Evolutionary conservation across 2,329 filamentous ascomycete genomes (phyloP).

Genomic region (Mycocentrospora acerina): DNA sequence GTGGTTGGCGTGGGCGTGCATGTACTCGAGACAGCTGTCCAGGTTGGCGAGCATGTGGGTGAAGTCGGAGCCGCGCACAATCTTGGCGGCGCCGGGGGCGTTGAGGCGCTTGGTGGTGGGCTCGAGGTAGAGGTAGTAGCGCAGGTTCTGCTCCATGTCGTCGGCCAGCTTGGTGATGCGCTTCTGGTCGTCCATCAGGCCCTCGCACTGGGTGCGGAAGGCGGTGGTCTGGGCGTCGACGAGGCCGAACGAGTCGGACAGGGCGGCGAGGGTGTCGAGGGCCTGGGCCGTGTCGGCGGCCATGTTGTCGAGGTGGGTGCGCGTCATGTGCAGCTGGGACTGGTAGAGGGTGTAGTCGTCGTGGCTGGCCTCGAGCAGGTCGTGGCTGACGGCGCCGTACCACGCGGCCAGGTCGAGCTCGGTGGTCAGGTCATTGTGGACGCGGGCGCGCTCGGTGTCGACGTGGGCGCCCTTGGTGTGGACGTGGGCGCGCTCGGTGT

Average conservation of each 20-base stretch:
- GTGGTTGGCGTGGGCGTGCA: slow-evolving; percentile 81
- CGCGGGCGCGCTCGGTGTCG: slow-evolving; percentile 52
- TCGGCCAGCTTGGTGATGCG: slow-evolving; percentile 77
- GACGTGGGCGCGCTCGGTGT: slow-evolving; percentile 50
- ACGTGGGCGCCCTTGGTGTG: slow-evolving; percentile 49
- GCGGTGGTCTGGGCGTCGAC: slow-evolving; percentile 91
- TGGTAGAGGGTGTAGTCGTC: slow-evolving; percentile 82
- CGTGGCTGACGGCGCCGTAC: slow-evolving; percentile 62
- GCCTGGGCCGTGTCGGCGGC: slow-evolving; percentile 75
- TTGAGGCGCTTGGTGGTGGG: slow-evolving; percentile 87
- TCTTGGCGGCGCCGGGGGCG: slow-evolving; percentile 81
- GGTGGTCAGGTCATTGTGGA: slow-evolving; percentile 52
- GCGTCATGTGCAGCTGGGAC: slow-evolving; percentile 77
- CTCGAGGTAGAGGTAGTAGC: slow-evolving; percentile 93
- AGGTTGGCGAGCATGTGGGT: slow-evolving; percentile 84
- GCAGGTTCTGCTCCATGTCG: slow-evolving; percentile 83
- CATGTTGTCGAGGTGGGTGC: slow-evolving; percentile 78
- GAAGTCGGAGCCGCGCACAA: slow-evolving; percentile 83
- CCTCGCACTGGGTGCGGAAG: slow-evolving; percentile 90
- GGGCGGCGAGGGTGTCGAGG: slow-evolving; percentile 71
- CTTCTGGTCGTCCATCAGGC: slow-evolving; percentile 78
- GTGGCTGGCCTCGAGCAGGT: slow-evolving; percentile 78
- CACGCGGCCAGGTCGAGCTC: slow-evolving; percentile 61
- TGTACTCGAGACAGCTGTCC: slow-evolving; percentile 89
- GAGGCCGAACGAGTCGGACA: slow-evolving; percentile 82